These are phyloP conservation scores for Cyclospora cayetanensis DNA, from an alignment of 169 alveolate genomes.

Conservation along the genomic window DNA sequence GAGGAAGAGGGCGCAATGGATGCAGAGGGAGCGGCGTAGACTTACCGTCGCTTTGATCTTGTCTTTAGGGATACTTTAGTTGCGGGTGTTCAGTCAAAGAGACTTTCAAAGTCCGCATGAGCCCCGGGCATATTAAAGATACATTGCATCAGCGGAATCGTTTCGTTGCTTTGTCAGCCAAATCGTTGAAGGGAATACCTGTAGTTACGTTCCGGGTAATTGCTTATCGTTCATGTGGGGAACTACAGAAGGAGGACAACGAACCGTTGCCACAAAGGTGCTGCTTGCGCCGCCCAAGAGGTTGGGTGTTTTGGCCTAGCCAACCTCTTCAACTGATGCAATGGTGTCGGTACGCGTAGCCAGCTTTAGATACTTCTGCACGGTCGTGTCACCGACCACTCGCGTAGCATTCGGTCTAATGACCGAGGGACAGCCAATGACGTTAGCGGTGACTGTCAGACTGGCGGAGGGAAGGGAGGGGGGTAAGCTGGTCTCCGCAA, in stretches of 20 bases:
- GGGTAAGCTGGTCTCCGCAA: too few relatives aligned
- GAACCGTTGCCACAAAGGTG: background rate
- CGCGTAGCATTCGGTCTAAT: too few relatives aligned
- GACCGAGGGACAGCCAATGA: too few relatives aligned
- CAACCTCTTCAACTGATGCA: conserved; percentile 27
- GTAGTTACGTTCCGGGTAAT: background rate
- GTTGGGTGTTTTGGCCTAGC: background rate
- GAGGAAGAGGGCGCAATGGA: conserved; percentile 80
- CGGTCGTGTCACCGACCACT: too few relatives aligned
- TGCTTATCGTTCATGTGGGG: conserved; percentile 25
- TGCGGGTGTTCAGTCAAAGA: background rate
- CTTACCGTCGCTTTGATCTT: background rate
- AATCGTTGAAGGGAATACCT: conserved; percentile 1
- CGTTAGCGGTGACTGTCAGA: too few relatives aligned
- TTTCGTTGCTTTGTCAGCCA: conserved; percentile 30
- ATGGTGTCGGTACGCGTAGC: conserved; percentile 7
- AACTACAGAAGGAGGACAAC: conserved; percentile 15
- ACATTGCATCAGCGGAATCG: conserved; percentile 26
- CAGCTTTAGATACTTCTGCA: background rate
- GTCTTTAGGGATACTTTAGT: conserved; percentile 62
- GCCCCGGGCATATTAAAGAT: background rate
- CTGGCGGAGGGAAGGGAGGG: too few relatives aligned
- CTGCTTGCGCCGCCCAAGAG: conserved; percentile 13
- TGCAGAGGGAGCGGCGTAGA: conserved; percentile 71
- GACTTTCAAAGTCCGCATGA: background rate